Percentiles rank a stretch among this genome's conserved stretches.
Conservation (phyloP, 768 basidiomycete species). For the Tricholoma furcatifolium region DNA sequence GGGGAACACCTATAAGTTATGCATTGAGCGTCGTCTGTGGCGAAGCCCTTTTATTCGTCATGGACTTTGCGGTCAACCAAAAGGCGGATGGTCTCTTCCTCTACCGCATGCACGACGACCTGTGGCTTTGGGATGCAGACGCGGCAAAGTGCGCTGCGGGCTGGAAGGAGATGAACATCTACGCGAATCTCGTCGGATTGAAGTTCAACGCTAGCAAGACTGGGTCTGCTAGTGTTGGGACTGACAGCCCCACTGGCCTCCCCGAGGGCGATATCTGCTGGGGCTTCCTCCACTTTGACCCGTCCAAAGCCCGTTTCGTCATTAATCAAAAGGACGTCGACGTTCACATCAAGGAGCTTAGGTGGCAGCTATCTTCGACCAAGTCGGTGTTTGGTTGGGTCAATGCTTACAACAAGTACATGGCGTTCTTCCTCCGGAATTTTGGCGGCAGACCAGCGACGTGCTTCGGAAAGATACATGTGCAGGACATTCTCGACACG, state of each 20-base stretch:
- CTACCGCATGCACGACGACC: conserved; percentile 45
- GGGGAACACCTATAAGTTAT: conserved; percentile 44
- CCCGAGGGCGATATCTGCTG: conserved; percentile 21
- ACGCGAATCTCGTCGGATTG: conserved; percentile 37
- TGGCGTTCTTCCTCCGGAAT: conserved; percentile 30
- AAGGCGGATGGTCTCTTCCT: conserved; percentile 38
- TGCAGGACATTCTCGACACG: conserved; percentile 26
- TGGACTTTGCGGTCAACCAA: conserved; percentile 51
- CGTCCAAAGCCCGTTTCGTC: conserved; percentile 20
- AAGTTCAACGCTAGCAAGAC: conserved; percentile 42
- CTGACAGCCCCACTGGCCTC: conserved; percentile 8
- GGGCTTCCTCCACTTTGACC: conserved; percentile 23
- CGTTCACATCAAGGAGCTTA: conserved; percentile 28
- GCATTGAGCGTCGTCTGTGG: conserved; percentile 40
- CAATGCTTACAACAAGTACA: conserved; percentile 32
- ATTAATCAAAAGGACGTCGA: conserved; percentile 30
- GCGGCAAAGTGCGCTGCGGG: conserved; percentile 30
- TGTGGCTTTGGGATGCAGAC: conserved; percentile 42
- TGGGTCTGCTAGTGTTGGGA: conserved; percentile 36
- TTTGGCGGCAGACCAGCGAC: conserved; percentile 28
- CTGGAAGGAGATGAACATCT: conserved; percentile 43
- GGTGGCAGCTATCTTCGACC: conserved; percentile 27
- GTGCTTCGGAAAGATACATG: conserved; percentile 25
- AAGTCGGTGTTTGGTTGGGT: conserved; percentile 33
- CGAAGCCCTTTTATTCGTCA: conserved; percentile 39